A percentile compares a stretch with the other conserved stretches of the same genome.
phyloP scores from a whole-genome alignment of 345 rosid species.

The Ceriops zippeliana region DNA sequence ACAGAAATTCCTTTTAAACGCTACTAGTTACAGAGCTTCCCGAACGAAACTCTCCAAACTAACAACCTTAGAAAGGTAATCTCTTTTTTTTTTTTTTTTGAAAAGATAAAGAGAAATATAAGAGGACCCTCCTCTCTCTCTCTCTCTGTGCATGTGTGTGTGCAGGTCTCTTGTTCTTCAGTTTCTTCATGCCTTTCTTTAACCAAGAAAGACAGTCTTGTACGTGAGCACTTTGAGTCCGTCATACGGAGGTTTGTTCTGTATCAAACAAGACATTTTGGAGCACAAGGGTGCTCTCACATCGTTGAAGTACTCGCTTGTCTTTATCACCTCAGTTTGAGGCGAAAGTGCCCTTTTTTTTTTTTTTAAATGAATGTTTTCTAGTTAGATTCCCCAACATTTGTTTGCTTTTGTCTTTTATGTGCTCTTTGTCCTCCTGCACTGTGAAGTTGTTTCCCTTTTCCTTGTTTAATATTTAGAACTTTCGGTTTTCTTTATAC shows the following conservation, averaged over 20 bases:
- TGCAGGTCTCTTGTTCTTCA: constrained; percentile 7
- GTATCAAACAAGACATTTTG: constrained; percentile 8
- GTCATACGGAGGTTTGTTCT: background rate
- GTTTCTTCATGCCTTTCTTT: constrained; percentile 18
- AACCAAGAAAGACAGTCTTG: constrained; percentile 21
- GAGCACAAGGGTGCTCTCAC: background rate
- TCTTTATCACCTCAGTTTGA: constrained; percentile 19
- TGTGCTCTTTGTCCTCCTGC: constrained; percentile 9
- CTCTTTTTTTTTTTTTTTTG: constrained; percentile 26
- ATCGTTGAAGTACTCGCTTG: constrained; percentile 7
- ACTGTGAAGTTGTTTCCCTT: constrained; percentile 10
- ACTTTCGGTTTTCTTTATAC: constrained; percentile 20
- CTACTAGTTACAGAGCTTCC: constrained; percentile 30
- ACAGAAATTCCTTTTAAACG: constrained; percentile 10
- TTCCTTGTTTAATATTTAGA: constrained; percentile 6
- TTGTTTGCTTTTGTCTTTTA: constrained; percentile 14
- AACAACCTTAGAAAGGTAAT: constrained; percentile 47
- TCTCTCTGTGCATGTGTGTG: background rate
- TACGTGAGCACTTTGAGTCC: background rate
- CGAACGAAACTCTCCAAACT: constrained; percentile 33
- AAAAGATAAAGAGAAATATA: constrained; percentile 35
- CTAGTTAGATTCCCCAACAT: constrained; percentile 29
- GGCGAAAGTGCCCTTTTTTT: constrained; percentile 25
- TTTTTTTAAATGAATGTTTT: background rate
- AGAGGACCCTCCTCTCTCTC: constrained; percentile 32